Conservation (phyloP, 108 stramenopile species). For the Parmales sp. region DNA sequence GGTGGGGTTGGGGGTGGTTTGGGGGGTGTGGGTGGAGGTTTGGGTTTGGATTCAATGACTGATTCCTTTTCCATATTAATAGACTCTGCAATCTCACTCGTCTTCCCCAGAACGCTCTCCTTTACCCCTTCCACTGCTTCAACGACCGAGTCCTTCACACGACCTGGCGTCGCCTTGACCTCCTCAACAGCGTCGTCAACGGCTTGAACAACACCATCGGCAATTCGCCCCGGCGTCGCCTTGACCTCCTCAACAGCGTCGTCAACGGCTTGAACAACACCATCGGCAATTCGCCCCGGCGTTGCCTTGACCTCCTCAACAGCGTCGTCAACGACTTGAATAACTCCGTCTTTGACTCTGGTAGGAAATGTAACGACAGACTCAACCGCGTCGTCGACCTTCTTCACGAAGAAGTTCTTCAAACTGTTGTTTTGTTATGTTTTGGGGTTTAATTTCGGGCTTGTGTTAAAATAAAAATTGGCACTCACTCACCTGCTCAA, state of each 20-base stretch:
- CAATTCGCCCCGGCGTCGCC: slow-evolving; percentile 47
- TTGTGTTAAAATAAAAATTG: no score
- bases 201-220: slow-evolving; percentile 28
- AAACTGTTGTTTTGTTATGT: no score
- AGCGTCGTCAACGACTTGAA: neutral
- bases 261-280: slow-evolving; percentile 39
- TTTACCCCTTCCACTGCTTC: neutral
- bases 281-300: slow-evolving; percentile 50
- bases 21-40: slow-evolving; percentile 10
- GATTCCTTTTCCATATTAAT: no score
- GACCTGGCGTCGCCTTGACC: slow-evolving; percentile 13
- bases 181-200: neutral
- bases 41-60: neutral
- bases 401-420: neutral
- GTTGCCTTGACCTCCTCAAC: slow-evolving; percentile 51
- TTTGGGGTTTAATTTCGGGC: no score
- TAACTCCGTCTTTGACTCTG: neutral
- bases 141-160: neutral
- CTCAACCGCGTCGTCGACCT: neutral
- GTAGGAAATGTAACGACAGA: neutral
- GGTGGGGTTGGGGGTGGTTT: slow-evolving; percentile 12
- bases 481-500: no score
- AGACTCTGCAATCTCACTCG: no score
- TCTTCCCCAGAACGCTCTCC: no score
- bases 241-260: slow-evolving; percentile 50